Evolutionary conservation across 805 yeast genomes (phyloP).

Genomic region (Nematodospora valgi): DNA sequence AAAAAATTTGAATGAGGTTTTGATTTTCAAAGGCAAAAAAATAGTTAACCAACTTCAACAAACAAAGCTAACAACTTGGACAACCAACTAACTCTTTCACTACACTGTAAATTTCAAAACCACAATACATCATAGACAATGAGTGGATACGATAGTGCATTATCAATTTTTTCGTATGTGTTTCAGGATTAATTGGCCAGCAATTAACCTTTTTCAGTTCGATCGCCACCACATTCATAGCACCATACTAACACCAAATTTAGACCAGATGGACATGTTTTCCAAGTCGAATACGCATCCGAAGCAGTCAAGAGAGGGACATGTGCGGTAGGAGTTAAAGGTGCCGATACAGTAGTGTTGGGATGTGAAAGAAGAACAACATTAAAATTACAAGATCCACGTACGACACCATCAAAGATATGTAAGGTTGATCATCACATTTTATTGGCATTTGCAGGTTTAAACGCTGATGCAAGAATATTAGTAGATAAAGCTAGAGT

Average conservation of each 20-base stretch:
- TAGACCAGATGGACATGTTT: constrained; percentile 98
- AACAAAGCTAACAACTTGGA: background rate
- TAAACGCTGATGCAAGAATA: constrained; percentile 97
- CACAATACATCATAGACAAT: too few relatives aligned
- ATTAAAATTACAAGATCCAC: constrained; percentile 89
- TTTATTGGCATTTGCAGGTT: constrained; percentile 91
- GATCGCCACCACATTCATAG: background rate
- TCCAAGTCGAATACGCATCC: constrained; percentile 96
- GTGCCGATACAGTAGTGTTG: constrained; percentile 80
- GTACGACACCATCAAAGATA: constrained; percentile 93
- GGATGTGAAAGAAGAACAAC: constrained; percentile 98
- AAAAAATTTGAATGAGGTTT: background rate
- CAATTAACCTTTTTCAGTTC: too few relatives aligned
- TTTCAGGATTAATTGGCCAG: too few relatives aligned
- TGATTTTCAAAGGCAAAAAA: constrained; percentile 7
- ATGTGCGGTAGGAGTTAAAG: constrained; percentile 96
- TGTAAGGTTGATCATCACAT: constrained; percentile 89
- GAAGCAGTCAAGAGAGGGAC: constrained; percentile 99
- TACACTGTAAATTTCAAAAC: too few relatives aligned
- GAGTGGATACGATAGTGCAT: constrained; percentile 99
- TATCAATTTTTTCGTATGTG: constrained; percentile 90
- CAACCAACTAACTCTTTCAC: constrained; percentile 1
- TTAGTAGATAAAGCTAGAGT: constrained; percentile 93
- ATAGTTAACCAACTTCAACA: too few relatives aligned
- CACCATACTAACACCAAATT: constrained; percentile 27